Percentiles rank a stretch among this genome's conserved stretches.
Evolutionary conservation across 2,329 filamentous ascomycete species (phyloP).

Genomic region (Sarocladium brachiariae): DNA sequence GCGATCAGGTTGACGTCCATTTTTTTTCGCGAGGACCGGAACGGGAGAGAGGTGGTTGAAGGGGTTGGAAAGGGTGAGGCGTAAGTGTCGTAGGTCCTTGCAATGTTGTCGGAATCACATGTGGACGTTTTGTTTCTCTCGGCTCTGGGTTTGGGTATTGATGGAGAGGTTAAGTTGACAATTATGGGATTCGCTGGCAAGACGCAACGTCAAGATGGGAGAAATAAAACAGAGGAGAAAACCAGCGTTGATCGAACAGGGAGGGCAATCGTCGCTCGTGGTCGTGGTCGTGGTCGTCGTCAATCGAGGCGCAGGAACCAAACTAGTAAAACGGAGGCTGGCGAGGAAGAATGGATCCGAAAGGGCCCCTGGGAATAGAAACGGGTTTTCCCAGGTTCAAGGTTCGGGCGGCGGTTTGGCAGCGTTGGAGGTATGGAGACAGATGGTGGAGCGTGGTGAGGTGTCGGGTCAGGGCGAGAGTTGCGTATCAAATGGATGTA

Average conservation of each 20-base stretch:
- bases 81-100: neutral
- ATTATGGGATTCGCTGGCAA: neutral
- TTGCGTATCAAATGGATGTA: neutral
- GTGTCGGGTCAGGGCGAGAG: too few relatives aligned
- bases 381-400: neutral
- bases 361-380: neutral
- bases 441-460: neutral
- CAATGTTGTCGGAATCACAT: too few relatives aligned
- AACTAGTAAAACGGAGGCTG: neutral
- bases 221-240: neutral
- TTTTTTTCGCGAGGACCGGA: neutral
- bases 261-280: too few relatives aligned
- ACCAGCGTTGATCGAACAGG: neutral
- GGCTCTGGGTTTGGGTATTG: neutral
- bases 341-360: neutral
- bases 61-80: neutral
- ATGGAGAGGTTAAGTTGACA: neutral
- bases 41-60: neutral
- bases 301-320: neutral
- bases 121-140: neutral
- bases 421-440: neutral
- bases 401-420: neutral
- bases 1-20: slow-evolving; percentile 7
- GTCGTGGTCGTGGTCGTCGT: neutral
- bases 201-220: neutral